These are phyloP conservation scores for Pyrus pyrifolia DNA, from an alignment of 306 rosid species.

Conservation along the genomic window DNA sequence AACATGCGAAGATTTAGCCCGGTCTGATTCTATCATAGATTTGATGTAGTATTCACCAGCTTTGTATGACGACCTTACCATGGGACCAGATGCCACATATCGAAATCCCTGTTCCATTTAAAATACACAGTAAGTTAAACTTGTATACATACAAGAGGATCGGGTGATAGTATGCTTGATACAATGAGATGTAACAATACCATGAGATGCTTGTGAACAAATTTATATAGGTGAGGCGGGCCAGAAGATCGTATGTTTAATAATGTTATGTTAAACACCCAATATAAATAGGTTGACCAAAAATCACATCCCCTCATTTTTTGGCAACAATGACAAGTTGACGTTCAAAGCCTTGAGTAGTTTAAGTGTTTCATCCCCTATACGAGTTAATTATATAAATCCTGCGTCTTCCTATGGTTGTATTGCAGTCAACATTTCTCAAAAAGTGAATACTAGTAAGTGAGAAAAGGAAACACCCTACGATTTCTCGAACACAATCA, in stretches of 20 bases:
- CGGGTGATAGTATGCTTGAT: conserved; percentile 13
- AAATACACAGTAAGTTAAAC: neutral
- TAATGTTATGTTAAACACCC: neutral
- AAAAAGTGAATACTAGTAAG: neutral
- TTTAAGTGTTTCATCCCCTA: neutral
- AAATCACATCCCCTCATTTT: neutral
- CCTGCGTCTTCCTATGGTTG: neutral
- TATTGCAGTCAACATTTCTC: neutral
- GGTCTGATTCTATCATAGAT: conserved; percentile 90
- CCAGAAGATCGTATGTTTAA: neutral
- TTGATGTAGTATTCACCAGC: conserved; percentile 94
- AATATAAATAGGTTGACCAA: neutral
- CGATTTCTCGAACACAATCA: neutral
- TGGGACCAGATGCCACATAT: conserved; percentile 88
- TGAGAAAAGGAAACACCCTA: neutral
- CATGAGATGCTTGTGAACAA: neutral
- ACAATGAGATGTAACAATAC: neutral
- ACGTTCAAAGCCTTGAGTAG: neutral
- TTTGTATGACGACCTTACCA: conserved; percentile 91
- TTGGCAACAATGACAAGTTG: neutral
- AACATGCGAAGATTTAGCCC: conserved; percentile 53
- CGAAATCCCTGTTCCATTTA: conserved; percentile 61
- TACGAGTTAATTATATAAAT: too few species aligned
- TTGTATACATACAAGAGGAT: conserved; percentile 1
- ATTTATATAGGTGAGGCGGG: too few species aligned